phyloP scores from a whole-genome alignment of 768 basidiomycete genomes.

The Pulveroboletus sp. region DNA sequence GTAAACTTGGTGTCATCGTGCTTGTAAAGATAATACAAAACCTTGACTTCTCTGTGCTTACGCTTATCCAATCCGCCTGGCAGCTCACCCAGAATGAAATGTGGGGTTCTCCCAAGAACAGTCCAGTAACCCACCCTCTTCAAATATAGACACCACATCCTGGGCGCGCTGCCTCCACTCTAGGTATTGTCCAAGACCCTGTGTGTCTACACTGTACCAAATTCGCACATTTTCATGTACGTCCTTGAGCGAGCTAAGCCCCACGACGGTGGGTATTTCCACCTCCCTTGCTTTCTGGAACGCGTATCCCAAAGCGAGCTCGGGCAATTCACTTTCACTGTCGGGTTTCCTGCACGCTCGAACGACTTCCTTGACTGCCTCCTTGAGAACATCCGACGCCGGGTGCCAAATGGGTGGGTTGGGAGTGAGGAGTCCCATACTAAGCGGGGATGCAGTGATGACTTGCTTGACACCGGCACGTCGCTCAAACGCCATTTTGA shows the following conservation, averaged over 20 bases:
- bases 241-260: conserved; percentile 64
- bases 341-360: conserved; percentile 33
- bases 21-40: conserved; percentile 23
- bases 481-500: conserved; percentile 49
- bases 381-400: conserved; percentile 48
- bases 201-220: conserved; percentile 57
- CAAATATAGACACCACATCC: conserved; percentile 41
- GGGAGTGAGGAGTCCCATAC: conserved; percentile 73
- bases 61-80: not conserved
- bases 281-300: conserved; percentile 43
- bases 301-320: conserved; percentile 71
- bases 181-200: conserved; percentile 30
- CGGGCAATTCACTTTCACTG: conserved; percentile 41
- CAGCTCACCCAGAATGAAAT: conserved; percentile 10
- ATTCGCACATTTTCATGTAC: conserved; percentile 69
- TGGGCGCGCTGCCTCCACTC: conserved; percentile 39
- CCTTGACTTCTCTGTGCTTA: not conserved
- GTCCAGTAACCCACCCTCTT: conserved; percentile 46
- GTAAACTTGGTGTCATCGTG: conserved; percentile 19
- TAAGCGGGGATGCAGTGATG: conserved; percentile 75
- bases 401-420: conserved; percentile 71
- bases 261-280: conserved; percentile 62
- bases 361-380: conserved; percentile 39
- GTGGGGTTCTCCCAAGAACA: conserved; percentile 70
- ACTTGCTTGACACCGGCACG: conserved; percentile 68